phyloP scores from a whole-genome alignment of 352 stramenopile species.

The Pythium phragmiticola region DNA sequence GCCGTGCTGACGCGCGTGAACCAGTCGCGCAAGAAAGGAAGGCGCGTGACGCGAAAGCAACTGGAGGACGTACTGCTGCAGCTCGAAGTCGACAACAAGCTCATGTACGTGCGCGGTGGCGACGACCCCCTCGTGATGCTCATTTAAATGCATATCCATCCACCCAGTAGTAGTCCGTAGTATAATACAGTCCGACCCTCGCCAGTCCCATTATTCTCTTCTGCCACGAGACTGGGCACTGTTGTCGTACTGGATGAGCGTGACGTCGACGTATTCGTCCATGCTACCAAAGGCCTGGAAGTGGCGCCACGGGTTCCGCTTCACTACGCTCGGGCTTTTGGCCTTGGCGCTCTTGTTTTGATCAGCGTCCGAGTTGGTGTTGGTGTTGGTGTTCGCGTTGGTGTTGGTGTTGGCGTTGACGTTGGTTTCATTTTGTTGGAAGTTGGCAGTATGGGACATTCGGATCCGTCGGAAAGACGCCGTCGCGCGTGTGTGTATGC shows the following conservation, averaged over 20 bases:
- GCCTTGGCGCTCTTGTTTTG: neutral
- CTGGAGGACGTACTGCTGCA: slow-evolving; percentile 69
- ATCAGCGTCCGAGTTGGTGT: neutral
- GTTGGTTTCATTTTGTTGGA: neutral
- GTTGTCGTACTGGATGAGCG: slow-evolving; percentile 67
- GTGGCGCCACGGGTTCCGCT: slow-evolving; percentile 40
- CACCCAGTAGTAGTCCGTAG: slow-evolving; percentile 13
- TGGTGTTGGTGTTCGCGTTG: too few relatives aligned
- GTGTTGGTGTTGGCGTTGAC: neutral
- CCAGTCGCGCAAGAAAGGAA: slow-evolving; percentile 26
- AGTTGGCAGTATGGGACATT: neutral
- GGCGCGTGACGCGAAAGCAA: slow-evolving; percentile 41
- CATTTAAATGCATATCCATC: slow-evolving; percentile 50
- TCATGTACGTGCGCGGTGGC: slow-evolving; percentile 88
- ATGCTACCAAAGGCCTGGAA: slow-evolving; percentile 66
- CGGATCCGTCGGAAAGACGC: neutral
- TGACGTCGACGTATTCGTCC: slow-evolving; percentile 71
- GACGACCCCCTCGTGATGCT: slow-evolving; percentile 84
- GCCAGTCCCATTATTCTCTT: neutral
- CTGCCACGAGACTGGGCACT: neutral
- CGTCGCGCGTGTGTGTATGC: neutral
- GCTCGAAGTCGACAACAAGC: slow-evolving; percentile 86
- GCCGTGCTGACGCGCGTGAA: slow-evolving; percentile 63
- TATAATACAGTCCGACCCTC: slow-evolving; percentile 20
- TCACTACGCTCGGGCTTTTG: neutral